Conservation (phyloP, 306 rosid species). For the Cucurbita argyrosperma region DNA sequence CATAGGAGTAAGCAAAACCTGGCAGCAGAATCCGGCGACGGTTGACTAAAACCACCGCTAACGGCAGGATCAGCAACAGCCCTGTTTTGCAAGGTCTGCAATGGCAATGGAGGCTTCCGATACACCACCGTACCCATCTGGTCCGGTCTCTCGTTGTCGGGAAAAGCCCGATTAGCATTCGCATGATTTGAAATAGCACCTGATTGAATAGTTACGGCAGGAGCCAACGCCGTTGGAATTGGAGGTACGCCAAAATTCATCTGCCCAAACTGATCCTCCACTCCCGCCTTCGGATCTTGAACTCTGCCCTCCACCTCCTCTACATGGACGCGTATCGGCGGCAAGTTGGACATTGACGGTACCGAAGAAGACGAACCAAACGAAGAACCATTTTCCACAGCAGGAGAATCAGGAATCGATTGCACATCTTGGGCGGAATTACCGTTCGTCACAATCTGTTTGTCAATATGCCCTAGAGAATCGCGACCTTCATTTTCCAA, state of each 20-base stretch:
- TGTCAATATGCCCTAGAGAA: conserved; percentile 18
- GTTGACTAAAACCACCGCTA: conserved; percentile 35
- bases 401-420: conserved; percentile 38
- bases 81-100: conserved; percentile 53
- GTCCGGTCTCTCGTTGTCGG: conserved; percentile 63
- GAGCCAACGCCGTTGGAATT: conserved; percentile 16
- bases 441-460: conserved; percentile 21
- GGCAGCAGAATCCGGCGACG: conserved; percentile 84
- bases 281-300: conserved; percentile 34
- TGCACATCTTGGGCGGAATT: conserved; percentile 22
- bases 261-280: conserved; percentile 67
- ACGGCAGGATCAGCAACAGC: conserved; percentile 10
- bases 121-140: conserved; percentile 33
- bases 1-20: conserved; percentile 28
- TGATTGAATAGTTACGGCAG: neutral
- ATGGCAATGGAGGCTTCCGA: conserved; percentile 71
- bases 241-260: conserved; percentile 37
- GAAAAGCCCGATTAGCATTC: conserved; percentile 26
- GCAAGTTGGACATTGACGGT: conserved; percentile 60
- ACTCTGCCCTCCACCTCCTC: conserved; percentile 32
- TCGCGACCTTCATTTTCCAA: conserved; percentile 31
- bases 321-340: conserved; percentile 70
- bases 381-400: conserved; percentile 40
- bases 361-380: conserved; percentile 48
- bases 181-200: conserved; percentile 17